phyloP scores from a whole-genome alignment of 257 asterid genomes.

The Paraleonurus japonicus region DNA sequence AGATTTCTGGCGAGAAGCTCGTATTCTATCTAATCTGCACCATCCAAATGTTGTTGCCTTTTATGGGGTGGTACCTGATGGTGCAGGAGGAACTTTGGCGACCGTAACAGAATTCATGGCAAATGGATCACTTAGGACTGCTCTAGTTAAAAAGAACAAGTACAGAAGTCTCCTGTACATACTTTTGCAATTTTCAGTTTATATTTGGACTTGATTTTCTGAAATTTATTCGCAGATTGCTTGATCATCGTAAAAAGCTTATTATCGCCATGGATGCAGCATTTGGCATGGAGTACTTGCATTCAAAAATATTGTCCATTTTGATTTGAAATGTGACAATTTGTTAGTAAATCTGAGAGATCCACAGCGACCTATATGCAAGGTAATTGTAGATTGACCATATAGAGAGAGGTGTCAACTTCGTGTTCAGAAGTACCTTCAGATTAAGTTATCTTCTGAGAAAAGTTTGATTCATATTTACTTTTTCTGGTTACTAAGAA shows the following conservation, averaged over 20 bases:
- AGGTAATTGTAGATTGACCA: conserved; percentile 42
- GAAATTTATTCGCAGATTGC: conserved; percentile 41
- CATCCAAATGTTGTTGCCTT: conserved; percentile 84
- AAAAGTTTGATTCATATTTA: conserved; percentile 3
- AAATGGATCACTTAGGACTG: conserved; percentile 69
- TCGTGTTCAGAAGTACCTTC: conserved; percentile 4
- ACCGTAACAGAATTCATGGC: conserved; percentile 79
- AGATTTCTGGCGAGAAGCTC: conserved; percentile 85
- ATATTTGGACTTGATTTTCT: conserved; percentile 28
- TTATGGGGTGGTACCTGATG: conserved; percentile 87
- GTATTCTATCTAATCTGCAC: conserved; percentile 64
- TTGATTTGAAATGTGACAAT: conserved; percentile 80
- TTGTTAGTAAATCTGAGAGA: conserved; percentile 67
- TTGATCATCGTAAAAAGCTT: conserved; percentile 58
- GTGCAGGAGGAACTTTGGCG: conserved; percentile 74
- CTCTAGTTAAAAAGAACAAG: conserved; percentile 61
- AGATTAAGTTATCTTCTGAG: not conserved
- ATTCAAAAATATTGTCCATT: conserved; percentile 76
- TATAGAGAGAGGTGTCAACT: conserved; percentile 3
- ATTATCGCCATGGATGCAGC: conserved; percentile 83
- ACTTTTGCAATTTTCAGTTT: conserved; percentile 11
- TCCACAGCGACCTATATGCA: conserved; percentile 68
- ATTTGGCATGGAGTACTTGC: conserved; percentile 83
- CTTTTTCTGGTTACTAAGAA: conserved; percentile 16
- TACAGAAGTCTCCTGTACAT: conserved; percentile 27